Evolutionary conservation across 2,329 filamentous ascomycete species (phyloP).

Genomic region (Aspergillus transmontanensis): DNA sequence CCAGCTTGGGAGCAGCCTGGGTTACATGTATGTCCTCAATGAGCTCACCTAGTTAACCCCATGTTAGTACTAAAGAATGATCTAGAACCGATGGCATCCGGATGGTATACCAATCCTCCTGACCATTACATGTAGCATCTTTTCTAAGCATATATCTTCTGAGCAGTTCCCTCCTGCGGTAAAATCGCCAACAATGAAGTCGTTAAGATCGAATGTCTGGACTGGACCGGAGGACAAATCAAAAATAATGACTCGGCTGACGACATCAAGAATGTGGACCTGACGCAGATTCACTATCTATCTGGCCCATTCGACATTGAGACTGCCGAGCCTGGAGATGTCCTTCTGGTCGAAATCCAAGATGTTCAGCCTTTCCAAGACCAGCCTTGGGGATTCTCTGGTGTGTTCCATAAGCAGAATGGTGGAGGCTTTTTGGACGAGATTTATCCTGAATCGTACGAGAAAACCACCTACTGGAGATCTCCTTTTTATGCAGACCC

Average conservation of each 20-base stretch:
- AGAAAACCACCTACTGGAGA: not conserved
- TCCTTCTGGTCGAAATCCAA: conserved; percentile 85
- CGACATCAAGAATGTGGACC: conserved; percentile 79
- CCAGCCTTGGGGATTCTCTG: conserved; percentile 87
- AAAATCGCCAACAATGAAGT: conserved; percentile 81
- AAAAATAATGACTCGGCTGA: conserved; percentile 88
- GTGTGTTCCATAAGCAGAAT: conserved; percentile 76
- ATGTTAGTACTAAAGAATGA: conserved; percentile 10
- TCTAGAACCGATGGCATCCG: conserved; percentile 90
- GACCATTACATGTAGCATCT: too few species aligned
- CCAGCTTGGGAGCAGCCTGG: conserved; percentile 69
- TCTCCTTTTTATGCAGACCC: not conserved
- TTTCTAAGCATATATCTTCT: not conserved
- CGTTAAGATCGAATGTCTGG: conserved; percentile 90
- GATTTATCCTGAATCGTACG: conserved; percentile 78
- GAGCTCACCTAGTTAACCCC: conserved; percentile 1
- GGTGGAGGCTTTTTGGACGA: conserved; percentile 89
- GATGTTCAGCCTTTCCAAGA: conserved; percentile 88
- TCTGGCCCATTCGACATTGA: conserved; percentile 88
- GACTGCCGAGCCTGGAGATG: conserved; percentile 79
- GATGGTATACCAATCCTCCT: conserved; percentile 61
- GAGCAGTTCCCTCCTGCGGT: conserved; percentile 69
- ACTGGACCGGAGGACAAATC: conserved; percentile 80
- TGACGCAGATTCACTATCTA: conserved; percentile 84
- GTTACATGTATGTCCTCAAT: conserved; percentile 63